Evolutionary conservation across 345 rosid species (phyloP), one percentile per base, ranked within the genome.

Genomic region (Dovyalis caffra): DNA sequence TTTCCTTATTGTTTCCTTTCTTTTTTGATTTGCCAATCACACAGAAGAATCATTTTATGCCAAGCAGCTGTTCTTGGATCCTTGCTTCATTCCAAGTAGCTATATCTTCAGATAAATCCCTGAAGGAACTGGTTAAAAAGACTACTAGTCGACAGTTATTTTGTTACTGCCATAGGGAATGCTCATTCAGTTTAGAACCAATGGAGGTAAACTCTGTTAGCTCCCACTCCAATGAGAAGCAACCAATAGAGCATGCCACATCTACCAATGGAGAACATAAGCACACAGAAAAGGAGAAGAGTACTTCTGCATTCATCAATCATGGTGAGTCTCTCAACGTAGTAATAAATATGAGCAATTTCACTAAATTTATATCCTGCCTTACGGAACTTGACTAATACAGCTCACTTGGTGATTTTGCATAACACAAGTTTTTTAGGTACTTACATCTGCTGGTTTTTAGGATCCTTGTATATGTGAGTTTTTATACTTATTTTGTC

Each of bases 171-270:
- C 12, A 38, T 71, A 80, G 74, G 90, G 76, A 71, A 79, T 87
- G 87, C 76, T 80, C 82, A n/a, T 73, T 73, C 70, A 60, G 75
- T 76, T 69, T 37, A 49, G 62, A 77, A 73, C 49, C 40, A 58
- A 85, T 80, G 83, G 85, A 86, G 66, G 71, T 71, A 43, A 64
- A 68, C 68, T 28, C 77, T 73, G 77, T 76, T 77, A 75, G 75
- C 77, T 87, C 86, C 74, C 76, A 5, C 61, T 71, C 77, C 57
- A 79, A 77, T 79, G 86, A 82, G 77, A 85, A 78, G 56, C 81
- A 73, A 49, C 32, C 73, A 8, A 40, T 70, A n/a, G 85, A 79
- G 67, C 75, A 72, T 73, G 77, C 83, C 35, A 72, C 73, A 56
- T 74, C 87, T 53, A 76, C 75, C 23, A 75, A 77, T 68, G 72